These are phyloP conservation scores for Leccinum incarnatum DNA, from an alignment of 768 basidiomycete genomes.

Conservation along the genomic window DNA sequence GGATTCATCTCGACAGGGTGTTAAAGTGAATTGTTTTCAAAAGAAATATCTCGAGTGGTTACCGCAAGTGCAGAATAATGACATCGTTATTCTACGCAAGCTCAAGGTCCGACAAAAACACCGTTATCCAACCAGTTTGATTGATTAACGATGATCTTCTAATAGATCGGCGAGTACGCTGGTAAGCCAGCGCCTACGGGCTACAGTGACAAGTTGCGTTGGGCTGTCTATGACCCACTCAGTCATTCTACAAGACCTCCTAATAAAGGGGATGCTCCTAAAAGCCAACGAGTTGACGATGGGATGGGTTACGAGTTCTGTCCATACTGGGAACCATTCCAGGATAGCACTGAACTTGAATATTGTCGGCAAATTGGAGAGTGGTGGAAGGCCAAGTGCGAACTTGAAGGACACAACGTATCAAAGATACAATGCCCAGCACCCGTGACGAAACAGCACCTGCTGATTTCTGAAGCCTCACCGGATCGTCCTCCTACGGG, in stretches of 20 bases:
- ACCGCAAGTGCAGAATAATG: constrained; percentile 45
- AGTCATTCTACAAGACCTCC: constrained; percentile 39
- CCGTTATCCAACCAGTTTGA: neutral
- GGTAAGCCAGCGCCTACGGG: constrained; percentile 40
- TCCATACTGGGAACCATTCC: constrained; percentile 44
- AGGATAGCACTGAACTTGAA: constrained; percentile 35
- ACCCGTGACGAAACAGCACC: constrained; percentile 36
- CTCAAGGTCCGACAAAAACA: constrained; percentile 42
- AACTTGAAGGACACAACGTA: constrained; percentile 17
- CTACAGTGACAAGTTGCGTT: constrained; percentile 45
- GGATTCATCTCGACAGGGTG: constrained; percentile 19
- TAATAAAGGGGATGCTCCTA: constrained; percentile 36
- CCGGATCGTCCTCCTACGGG: constrained; percentile 44
- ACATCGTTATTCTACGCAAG: constrained; percentile 49
- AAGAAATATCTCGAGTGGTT: constrained; percentile 47
- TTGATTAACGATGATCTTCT: neutral
- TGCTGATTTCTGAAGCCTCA: constrained; percentile 48
- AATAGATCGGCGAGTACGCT: constrained; percentile 35
- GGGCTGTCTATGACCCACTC: constrained; percentile 52
- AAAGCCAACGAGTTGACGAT: constrained; percentile 27
- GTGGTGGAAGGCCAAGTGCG: constrained; percentile 47
- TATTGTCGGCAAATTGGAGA: constrained; percentile 45
- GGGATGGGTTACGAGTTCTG: constrained; percentile 41
- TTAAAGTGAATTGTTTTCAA: constrained; percentile 52
- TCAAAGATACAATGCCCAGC: constrained; percentile 12